These are phyloP conservation scores for Leccinum fibrillosum DNA, from an alignment of 768 basidiomycete species.

Conservation along the genomic window DNA sequence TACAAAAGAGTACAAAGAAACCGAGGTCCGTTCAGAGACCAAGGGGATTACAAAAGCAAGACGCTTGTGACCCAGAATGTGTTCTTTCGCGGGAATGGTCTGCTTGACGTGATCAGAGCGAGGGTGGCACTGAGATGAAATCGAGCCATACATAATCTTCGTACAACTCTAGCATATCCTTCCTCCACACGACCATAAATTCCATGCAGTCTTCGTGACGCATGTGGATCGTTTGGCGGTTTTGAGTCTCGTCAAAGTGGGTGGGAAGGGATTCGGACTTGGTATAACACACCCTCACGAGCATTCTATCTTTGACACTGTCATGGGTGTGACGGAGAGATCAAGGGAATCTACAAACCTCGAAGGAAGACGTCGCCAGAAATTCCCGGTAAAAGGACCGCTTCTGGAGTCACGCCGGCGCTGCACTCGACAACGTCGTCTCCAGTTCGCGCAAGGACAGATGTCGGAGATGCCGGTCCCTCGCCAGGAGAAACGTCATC, in stretches of 20 bases:
- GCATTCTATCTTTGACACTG: slow-evolving; percentile 73
- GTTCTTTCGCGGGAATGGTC: slow-evolving; percentile 66
- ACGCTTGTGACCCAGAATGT: slow-evolving; percentile 67
- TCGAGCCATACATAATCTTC: slow-evolving; percentile 68
- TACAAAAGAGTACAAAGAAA: slow-evolving; percentile 86
- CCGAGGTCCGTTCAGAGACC: slow-evolving; percentile 51
- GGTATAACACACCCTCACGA: slow-evolving; percentile 71
- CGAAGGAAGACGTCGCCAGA: slow-evolving; percentile 65
- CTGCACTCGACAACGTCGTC: slow-evolving; percentile 59
- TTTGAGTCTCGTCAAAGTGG: slow-evolving; percentile 63
- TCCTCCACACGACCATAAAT: slow-evolving; percentile 83
- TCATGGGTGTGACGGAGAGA: slow-evolving; percentile 12
- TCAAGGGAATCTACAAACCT: slow-evolving; percentile 46
- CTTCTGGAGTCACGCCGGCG: slow-evolving; percentile 50
- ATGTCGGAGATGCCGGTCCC: slow-evolving; percentile 50
- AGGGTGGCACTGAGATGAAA: background rate
- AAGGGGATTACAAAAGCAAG: slow-evolving; percentile 80
- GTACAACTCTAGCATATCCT: slow-evolving; percentile 76
- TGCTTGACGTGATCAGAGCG: slow-evolving; percentile 26
- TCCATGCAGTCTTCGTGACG: slow-evolving; percentile 72
- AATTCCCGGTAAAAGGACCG: slow-evolving; percentile 16
- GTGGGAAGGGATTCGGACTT: slow-evolving; percentile 46
- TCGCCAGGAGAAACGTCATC: slow-evolving; percentile 18
- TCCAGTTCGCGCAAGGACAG: slow-evolving; percentile 64
- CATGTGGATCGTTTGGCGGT: slow-evolving; percentile 61